A percentile compares a stretch with the other conserved stretches of the same genome.
Conservation (phyloP, 345 rosid genomes). For the Rhizophora mangle region DNA sequence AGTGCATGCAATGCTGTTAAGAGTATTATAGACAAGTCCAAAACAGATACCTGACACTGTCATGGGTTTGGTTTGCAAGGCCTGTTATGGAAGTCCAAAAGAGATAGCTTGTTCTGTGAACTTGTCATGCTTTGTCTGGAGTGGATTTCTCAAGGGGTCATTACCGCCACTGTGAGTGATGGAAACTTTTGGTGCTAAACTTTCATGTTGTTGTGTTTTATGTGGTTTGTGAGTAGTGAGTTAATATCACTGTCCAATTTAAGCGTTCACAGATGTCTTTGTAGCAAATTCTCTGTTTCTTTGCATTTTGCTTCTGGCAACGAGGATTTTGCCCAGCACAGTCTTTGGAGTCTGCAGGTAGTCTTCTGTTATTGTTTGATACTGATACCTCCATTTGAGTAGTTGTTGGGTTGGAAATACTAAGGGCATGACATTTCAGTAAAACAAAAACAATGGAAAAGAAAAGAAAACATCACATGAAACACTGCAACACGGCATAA, state of each 20-base stretch:
- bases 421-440: not conserved
- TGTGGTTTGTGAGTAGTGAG: constrained; percentile 6
- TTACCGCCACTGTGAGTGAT: not conserved
- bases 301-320: constrained; percentile 39
- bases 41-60: not conserved
- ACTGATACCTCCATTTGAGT: not conserved
- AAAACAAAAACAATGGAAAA: not conserved
- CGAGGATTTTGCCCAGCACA: constrained; percentile 39
- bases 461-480: too few relatives aligned
- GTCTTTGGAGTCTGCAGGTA: constrained; percentile 45
- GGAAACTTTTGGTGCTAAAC: not conserved
- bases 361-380: not conserved
- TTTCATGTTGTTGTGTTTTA: constrained; percentile 3
- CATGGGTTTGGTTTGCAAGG: constrained; percentile 45
- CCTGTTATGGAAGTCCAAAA: constrained; percentile 56
- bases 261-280: constrained; percentile 56
- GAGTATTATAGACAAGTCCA: too few relatives aligned
- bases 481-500: too few relatives aligned
- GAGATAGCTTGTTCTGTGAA: constrained; percentile 38
- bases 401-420: not conserved
- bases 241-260: constrained; percentile 11
- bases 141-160: constrained; percentile 35
- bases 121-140: constrained; percentile 29
- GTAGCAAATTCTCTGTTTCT: constrained; percentile 58
- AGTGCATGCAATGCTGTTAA: too few relatives aligned